Evolutionary conservation across 768 basidiomycete species (phyloP), one percentile per base, ranked within the genome.

Genomic region (Cyathus striatus): DNA sequence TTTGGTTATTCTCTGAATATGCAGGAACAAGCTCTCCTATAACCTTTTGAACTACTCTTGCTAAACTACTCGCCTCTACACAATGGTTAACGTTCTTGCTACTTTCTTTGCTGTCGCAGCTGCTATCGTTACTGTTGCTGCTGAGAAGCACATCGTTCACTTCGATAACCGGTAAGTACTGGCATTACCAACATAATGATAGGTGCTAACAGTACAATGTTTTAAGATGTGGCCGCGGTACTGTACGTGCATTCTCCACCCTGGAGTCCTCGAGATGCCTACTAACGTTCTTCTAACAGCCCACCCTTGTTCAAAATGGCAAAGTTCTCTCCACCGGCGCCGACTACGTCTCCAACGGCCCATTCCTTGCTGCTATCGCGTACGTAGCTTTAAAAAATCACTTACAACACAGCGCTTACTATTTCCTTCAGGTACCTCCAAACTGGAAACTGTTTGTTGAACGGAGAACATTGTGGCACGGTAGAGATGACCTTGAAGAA

Each of bases 71-170:
- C n/a, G n/a, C n/a, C n/a, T n/a, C n/a, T n/a, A n/a, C n/a, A n/a
- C n/a, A n/a, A n/a, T n/a, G n/a, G n/a, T n/a, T n/a, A n/a, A n/a
- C n/a, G n/a, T n/a, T n/a, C n/a, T n/a, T n/a, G n/a, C n/a, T n/a
- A n/a, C n/a, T n/a, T n/a, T n/a, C n/a, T n/a, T n/a, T n/a, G n/a
- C n/a, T n/a, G n/a, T n/a, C n/a, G n/a, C n/a, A n/a, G 27, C 27
- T 30, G 27, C 9, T n/a, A n/a, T 30, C 27, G 27, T 30, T n/a
- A 9, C 27, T 40, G 39, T 41, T 37, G 23, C n/a, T 37, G 42
- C 34, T n/a, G 45, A 42, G 38, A 40, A 9, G 9, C 38, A 40
- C 23, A 40, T 23, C 17, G 38, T 40, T 23, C n/a, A 9, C 22
- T 40, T 40, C 23, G 38, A 40, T 13, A 40, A 40, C 17, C 20